Percentiles rank a stretch among this genome's conserved stretches.
Conservation (phyloP, 352 stramenopile species). For the Pythium pyrilobum region DNA sequence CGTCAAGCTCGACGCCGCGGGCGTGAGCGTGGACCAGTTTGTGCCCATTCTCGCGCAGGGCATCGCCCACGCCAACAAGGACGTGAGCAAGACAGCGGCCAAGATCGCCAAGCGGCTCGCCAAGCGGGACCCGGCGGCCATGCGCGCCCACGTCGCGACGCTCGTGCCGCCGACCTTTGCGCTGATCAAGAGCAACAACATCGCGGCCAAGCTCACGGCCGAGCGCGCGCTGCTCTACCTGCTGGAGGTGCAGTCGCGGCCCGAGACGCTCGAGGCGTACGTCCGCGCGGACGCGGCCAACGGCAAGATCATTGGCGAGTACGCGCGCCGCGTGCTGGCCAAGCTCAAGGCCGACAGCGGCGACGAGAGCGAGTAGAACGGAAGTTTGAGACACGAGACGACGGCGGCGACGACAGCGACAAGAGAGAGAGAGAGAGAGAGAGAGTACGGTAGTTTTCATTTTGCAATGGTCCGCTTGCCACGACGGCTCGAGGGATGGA, state of each 20-base stretch:
- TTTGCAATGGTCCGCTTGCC: too few species aligned
- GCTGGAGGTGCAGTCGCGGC: slow-evolving; percentile 77
- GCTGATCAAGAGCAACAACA: slow-evolving; percentile 87
- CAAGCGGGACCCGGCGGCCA: slow-evolving; percentile 57
- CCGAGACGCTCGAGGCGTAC: slow-evolving; percentile 76
- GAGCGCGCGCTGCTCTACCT: slow-evolving; percentile 85
- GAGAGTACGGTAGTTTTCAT: neutral
- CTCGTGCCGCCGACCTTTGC: slow-evolving; percentile 79
- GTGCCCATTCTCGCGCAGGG: slow-evolving; percentile 54
- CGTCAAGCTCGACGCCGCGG: slow-evolving; percentile 41
- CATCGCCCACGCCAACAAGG: slow-evolving; percentile 75
- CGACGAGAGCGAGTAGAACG: slow-evolving; percentile 73
- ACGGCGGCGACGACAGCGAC: slow-evolving; percentile 54
- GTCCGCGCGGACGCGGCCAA: slow-evolving; percentile 45
- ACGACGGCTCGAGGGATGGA: too few species aligned
- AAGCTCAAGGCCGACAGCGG: slow-evolving; percentile 86
- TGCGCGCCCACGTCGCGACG: slow-evolving; percentile 40
- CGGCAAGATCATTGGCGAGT: slow-evolving; percentile 85
- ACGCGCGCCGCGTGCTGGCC: slow-evolving; percentile 77
- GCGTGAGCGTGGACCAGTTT: slow-evolving; percentile 32
- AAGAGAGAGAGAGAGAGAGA: slow-evolving; percentile 52
- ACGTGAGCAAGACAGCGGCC: slow-evolving; percentile 65
- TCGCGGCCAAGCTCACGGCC: slow-evolving; percentile 82
- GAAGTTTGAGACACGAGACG: neutral
- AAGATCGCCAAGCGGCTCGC: slow-evolving; percentile 69